phyloP scores from a whole-genome alignment of 106 monocot species.

The Chionographis japonica region DNA sequence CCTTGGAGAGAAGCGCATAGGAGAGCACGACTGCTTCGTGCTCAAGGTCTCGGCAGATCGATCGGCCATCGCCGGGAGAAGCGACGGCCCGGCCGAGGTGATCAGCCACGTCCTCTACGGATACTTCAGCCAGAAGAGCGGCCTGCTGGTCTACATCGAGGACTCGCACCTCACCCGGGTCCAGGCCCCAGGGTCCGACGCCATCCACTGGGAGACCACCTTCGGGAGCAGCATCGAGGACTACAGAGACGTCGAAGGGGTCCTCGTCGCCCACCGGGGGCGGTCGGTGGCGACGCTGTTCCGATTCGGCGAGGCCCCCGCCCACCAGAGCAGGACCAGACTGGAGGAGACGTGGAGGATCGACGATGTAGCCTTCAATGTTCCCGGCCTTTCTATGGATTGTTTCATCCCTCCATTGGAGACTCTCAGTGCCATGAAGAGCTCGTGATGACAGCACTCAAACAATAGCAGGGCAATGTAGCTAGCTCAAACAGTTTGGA shows the following conservation, averaged over 20 bases:
- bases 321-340: slow-evolving; percentile 12
- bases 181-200: slow-evolving; percentile 17
- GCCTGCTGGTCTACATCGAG: slow-evolving; percentile 51
- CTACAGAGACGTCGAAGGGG: slow-evolving; percentile 38
- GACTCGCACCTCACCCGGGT: slow-evolving; percentile 58
- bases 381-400: slow-evolving; percentile 46
- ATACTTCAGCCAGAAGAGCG: slow-evolving; percentile 65
- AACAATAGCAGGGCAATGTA: no score
- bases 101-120: slow-evolving; percentile 55
- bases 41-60: slow-evolving; percentile 41
- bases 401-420: slow-evolving; percentile 62
- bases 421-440: slow-evolving; percentile 2
- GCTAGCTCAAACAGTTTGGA: no score
- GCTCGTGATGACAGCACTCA: background rate
- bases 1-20: slow-evolving; percentile 50
- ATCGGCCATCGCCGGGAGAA: slow-evolving; percentile 21
- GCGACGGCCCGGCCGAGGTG: slow-evolving; percentile 44
- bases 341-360: slow-evolving; percentile 63
- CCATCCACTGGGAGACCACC: slow-evolving; percentile 57
- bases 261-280: slow-evolving; percentile 43
- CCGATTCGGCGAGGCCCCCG: slow-evolving; percentile 28
- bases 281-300: slow-evolving; percentile 39
- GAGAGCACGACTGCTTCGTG: slow-evolving; percentile 51
- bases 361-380: slow-evolving; percentile 58
- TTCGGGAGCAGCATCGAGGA: slow-evolving; percentile 44